Percentiles rank a stretch among this genome's conserved stretches.
Evolutionary conservation across 768 basidiomycete genomes (phyloP).

Genomic region (Termitomyces sp.): DNA sequence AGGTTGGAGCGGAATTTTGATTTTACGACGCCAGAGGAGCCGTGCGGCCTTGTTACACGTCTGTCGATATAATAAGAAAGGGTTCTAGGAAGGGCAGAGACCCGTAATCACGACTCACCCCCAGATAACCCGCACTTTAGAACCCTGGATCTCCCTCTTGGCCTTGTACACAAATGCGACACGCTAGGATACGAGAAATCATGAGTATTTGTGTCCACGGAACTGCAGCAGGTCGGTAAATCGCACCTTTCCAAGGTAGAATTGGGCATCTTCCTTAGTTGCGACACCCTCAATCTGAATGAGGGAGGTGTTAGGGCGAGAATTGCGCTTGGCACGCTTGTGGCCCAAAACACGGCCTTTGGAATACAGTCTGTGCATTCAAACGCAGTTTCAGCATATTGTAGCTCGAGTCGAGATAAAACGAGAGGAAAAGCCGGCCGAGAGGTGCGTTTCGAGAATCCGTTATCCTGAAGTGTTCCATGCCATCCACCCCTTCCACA

Average conservation of each 20-base stretch:
- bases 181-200: constrained; percentile 48
- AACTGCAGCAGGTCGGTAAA: background rate
- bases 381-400: constrained; percentile 15
- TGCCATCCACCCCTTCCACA: constrained; percentile 44
- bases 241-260: constrained; percentile 97
- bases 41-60: constrained; percentile 91
- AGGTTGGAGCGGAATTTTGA: constrained; percentile 96
- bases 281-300: constrained; percentile 97
- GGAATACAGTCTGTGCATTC: constrained; percentile 71
- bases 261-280: constrained; percentile 90
- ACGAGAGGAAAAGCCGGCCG: background rate
- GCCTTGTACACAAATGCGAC: constrained; percentile 98
- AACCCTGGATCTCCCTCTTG: constrained; percentile 90
- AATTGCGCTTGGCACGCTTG: constrained; percentile 98
- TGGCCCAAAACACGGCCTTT: constrained; percentile 97
- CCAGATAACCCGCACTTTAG: constrained; percentile 98
- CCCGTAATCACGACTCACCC: constrained; percentile 53
- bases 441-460: background rate
- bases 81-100: background rate
- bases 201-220: background rate
- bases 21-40: constrained; percentile 93
- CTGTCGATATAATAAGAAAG: constrained; percentile 31
- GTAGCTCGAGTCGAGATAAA: background rate
- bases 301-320: constrained; percentile 92
- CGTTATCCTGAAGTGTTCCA: constrained; percentile 18